phyloP scores from a whole-genome alignment of 139 green algal species.

The Pycnococcus provasolii region DNA sequence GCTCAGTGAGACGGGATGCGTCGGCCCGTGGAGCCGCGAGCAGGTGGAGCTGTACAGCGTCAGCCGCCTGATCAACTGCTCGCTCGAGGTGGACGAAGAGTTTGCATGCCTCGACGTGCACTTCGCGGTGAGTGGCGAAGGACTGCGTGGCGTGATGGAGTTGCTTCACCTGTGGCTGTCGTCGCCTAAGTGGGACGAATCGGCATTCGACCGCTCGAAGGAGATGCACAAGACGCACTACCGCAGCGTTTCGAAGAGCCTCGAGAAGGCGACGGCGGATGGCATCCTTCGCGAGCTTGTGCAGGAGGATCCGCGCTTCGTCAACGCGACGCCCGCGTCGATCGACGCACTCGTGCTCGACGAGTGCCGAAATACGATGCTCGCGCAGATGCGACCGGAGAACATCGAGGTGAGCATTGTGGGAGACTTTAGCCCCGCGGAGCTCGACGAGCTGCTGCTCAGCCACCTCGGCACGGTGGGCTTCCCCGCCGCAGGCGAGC shows the following conservation, averaged over 20 bases:
- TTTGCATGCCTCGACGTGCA: slow-evolving; percentile 89
- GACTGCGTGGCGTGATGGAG: slow-evolving; percentile 34
- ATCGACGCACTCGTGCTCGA: slow-evolving; percentile 62
- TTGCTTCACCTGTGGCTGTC: slow-evolving; percentile 47
- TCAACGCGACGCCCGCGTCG: slow-evolving; percentile 65
- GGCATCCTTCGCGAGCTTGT: slow-evolving; percentile 75
- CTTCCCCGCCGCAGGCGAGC: background rate
- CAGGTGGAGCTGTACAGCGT: slow-evolving; percentile 94
- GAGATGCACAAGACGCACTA: slow-evolving; percentile 61
- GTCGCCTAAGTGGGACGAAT: slow-evolving; percentile 52
- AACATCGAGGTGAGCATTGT: slow-evolving; percentile 68
- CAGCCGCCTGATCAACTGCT: slow-evolving; percentile 82
- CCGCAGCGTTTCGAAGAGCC: slow-evolving; percentile 51
- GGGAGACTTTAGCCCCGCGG: slow-evolving; percentile 76
- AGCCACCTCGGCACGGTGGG: slow-evolving; percentile 57
- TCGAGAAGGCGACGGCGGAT: slow-evolving; percentile 71
- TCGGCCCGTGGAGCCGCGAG: slow-evolving; percentile 66
- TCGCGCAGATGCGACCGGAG: slow-evolving; percentile 1
- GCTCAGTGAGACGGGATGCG: slow-evolving; percentile 66
- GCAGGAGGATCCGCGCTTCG: slow-evolving; percentile 58
- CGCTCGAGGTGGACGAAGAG: slow-evolving; percentile 89
- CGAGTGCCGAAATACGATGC: slow-evolving; percentile 25
- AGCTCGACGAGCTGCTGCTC: slow-evolving; percentile 57
- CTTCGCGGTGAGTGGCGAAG: slow-evolving; percentile 49
- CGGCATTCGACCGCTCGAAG: slow-evolving; percentile 63